Base-by-base conservation (phyloP, 768 basidiomycete species). In the Leccinum pellstonianum region DNA sequence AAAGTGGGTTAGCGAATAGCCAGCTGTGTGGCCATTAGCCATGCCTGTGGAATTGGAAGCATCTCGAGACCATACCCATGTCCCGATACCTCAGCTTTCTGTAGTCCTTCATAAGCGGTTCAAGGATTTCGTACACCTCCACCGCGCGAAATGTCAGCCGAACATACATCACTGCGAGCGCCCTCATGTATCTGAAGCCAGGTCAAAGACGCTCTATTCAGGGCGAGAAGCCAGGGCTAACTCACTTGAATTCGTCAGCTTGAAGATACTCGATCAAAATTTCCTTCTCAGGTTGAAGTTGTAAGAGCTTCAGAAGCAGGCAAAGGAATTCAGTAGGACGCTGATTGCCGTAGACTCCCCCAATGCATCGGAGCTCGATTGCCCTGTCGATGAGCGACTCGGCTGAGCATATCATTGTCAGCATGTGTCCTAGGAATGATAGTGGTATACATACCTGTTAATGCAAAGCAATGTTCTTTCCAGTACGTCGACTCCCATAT, bases 381-480 rank as follows among this genome's bases (percentile, higher is more conserved):
- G 95, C 91, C 68, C 91, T 92, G 77, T 99, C 95, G 64, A 98
- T 98, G 52, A 99, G 78, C 31, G 84, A 88, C 70, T 95, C 97
- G 23, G 97, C 95, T 95, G 64, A 17, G 35, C 1, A n/a, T 11
- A 35, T 60, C 14, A 47, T 61, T 43, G 59, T 46, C 54, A 60
- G 15, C 4, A 29, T 1, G 27, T 12, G 7, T 54, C 5, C 35
- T 51, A 35, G 38, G 57, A 27, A n/a, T 62, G 52, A 35, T 3
- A 59, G 4, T 41, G 21, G 17, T 14, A 52, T 50, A 74, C 81
- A 54, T 53, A 91, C 94, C 93, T 61, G 93, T 97, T 51, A 99
- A 79, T 21, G 96, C 96, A 71, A 99, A 99, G 71, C 96, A 99
- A 66, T 97, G 93, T 72, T 99, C 96, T 77, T 99, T 99, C 96